Evolutionary conservation across 2,329 filamentous ascomycete species (phyloP), one percentile per base, ranked within the genome.

Genomic region (Cadophora gregata): DNA sequence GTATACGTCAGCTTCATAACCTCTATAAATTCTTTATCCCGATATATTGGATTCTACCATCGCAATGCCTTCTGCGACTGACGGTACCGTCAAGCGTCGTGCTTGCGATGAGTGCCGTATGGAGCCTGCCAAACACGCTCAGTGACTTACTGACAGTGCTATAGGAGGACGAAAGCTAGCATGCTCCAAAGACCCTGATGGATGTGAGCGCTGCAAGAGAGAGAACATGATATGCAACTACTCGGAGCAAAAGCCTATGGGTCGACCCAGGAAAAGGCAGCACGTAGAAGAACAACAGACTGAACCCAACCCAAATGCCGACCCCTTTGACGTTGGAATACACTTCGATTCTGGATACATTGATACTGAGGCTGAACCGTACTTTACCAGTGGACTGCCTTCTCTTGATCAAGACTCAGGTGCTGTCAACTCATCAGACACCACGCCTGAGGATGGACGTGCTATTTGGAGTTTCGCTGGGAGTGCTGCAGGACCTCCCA

Each of bases 91-190:
- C 67, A 89, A 87, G 74, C 86, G 85, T 69, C 83, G 86, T 58
- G 87, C 88, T 68, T 90, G 88, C 77, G 88, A 90, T 77, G 87
- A 89, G 77, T 90, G 88, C 78, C 83, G 88, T 90, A 82, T 78
- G 86, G 82, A 47, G 60, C 61, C 48, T 21, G n/a, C 27, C 61
- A 36, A 45, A 70, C 70, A 24, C 27, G 14, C 14, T 58, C 25
- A 25, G 29, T 29, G n/a, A 55, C 33, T 66, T 75, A 76, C 75
- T 77, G 65, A 67, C 62, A 64, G 64, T 59, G 59, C 19, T 63
- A 16, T 67, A 90, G 88, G 88, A 72, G 80, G 81, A 27, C 83
- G 88, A 62, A 90, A 90, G 75, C 83, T 90, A 56, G 87, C 87
- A 55, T 90, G 88, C 76, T 84, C 86, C 48, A 90, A 90, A 73